Evolutionary conservation across 441 rosid species (phyloP), one percentile per base, ranked within the genome.

Genomic region (Adansonia madagascariensis): DNA sequence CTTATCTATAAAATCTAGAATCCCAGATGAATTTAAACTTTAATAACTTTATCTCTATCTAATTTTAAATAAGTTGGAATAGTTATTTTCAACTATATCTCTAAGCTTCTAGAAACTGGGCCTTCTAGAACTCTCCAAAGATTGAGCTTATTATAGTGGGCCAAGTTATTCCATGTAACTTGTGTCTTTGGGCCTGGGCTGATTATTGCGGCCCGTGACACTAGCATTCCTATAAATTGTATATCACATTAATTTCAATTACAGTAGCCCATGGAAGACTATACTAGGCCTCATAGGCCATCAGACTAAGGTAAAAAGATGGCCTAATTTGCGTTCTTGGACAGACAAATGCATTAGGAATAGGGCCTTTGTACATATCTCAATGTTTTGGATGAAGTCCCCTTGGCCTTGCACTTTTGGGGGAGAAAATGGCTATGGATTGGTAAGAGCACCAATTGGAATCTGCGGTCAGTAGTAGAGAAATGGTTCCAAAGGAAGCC

Each of bases 281-380:
- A 84, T 87, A 91, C 79, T 87, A 97, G 65, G 91, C 86, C 78
- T 96, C 98, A 53, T 85, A 90, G 59, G 90, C 85, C 55, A 90
- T 87, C 24, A 92, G 99, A 74, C 92, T 92, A 79, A 90, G 88
- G 86, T 85, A 93, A 90, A 88, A 94, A 17, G 94, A 92, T 74
- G 98, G 99, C 83, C 97, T 89, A 72, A 89, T 81, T 69, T 93
- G 94, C 95, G 94, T 90, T 84, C 91, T 89, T 70, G 97, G 97
- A 31, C 83, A 91, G 61, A 87, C 85, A 76, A 82, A 92, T 83
- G 92, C 86, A 80, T 94, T 98, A 8, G 88, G 92, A 88, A 93
- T 84, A 24, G 88, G 97, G 63, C 97, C 92, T 82, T 97, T 88
- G 80, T 82, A 92, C 91, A 94, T 86, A 60, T 90, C 92, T 80